phyloP scores from a whole-genome alignment of 805 yeast species.

The Dipodascus geniculatus region DNA sequence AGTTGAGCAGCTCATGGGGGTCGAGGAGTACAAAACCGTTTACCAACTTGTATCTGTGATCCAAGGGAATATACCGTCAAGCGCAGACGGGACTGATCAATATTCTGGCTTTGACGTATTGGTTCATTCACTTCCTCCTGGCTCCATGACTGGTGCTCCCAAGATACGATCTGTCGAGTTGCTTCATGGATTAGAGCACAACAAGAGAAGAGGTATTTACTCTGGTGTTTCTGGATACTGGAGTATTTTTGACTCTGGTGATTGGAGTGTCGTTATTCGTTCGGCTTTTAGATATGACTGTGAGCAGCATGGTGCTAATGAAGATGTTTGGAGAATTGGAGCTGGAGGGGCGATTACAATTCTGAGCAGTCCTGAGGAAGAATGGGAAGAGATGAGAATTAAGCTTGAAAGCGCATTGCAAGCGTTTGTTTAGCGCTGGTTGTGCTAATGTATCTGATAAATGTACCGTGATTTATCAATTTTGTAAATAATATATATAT shows the following conservation, averaged over 20 bases:
- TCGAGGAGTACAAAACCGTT: slow-evolving; percentile 87
- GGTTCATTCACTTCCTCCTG: slow-evolving; percentile 80
- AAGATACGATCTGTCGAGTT: slow-evolving; percentile 85
- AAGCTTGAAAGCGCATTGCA: slow-evolving; percentile 75
- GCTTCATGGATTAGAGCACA: slow-evolving; percentile 44
- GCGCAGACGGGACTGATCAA: slow-evolving; percentile 1
- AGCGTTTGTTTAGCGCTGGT: slow-evolving; percentile 36
- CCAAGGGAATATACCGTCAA: slow-evolving; percentile 41
- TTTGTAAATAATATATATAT: too few species aligned
- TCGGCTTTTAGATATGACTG: slow-evolving; percentile 58
- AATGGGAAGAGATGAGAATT: slow-evolving; percentile 82
- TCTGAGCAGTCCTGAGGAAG: slow-evolving; percentile 68
- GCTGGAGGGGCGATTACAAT: slow-evolving; percentile 98
- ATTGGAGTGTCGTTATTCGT: slow-evolving; percentile 93
- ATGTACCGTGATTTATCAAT: too few species aligned
- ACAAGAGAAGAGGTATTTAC: slow-evolving; percentile 62
- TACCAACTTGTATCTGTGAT: slow-evolving; percentile 88
- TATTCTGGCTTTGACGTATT: slow-evolving; percentile 71
- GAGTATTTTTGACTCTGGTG: slow-evolving; percentile 77
- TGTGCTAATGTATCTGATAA: too few species aligned
- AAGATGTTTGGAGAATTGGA: slow-evolving; percentile 69
- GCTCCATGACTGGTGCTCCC: slow-evolving; percentile 99
- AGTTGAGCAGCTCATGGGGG: slow-evolving; percentile 73
- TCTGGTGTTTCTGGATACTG: slow-evolving; percentile 95
- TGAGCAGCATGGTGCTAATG: slow-evolving; percentile 25